These are phyloP conservation scores for Tylopilus rubrobrunneus DNA, from an alignment of 768 basidiomycete genomes.

Conservation along the genomic window DNA sequence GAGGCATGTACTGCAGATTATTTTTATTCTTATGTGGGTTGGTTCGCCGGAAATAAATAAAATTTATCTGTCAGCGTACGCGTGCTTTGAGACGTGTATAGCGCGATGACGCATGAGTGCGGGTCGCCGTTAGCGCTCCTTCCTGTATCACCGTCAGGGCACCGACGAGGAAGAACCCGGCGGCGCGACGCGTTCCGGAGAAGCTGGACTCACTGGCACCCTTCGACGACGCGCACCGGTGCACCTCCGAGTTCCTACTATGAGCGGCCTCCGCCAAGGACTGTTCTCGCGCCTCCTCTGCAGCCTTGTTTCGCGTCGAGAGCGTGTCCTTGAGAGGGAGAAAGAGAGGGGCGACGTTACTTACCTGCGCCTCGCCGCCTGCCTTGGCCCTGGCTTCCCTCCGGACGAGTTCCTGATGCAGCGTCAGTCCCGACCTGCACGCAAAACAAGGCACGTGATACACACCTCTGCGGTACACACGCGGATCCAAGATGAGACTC, in stretches of 20 bases:
- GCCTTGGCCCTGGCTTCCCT: slow-evolving; percentile 21
- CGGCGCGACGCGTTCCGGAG: background rate
- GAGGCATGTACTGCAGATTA: too few species aligned
- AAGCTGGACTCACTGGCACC: slow-evolving; percentile 1
- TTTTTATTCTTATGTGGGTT: too few species aligned
- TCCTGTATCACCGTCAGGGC: too few species aligned
- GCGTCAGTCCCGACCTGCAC: background rate
- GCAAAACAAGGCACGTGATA: background rate
- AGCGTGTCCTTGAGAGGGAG: background rate
- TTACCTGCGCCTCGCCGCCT: slow-evolving; percentile 17
- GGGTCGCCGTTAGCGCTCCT: background rate
- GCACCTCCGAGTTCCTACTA: background rate
- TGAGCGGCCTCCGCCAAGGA: slow-evolving; percentile 30
- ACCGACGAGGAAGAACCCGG: too few species aligned
- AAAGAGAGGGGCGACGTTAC: too few species aligned
- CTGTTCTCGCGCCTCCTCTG: slow-evolving; percentile 27
- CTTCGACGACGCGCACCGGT: background rate
- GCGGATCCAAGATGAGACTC: background rate
- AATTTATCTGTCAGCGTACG: background rate
- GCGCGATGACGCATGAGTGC: too few species aligned
- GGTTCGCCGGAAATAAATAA: background rate
- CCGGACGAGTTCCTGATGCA: slow-evolving; percentile 18
- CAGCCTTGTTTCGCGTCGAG: slow-evolving; percentile 9
- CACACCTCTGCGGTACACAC: slow-evolving; percentile 18
- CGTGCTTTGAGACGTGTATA: too few species aligned